A percentile compares a stretch with the other conserved stretches of the same genome.
These are phyloP conservation scores for Coemansia sp. DNA, from an alignment of 192 early-diverging fungal genomes.

Conservation along the genomic window DNA sequence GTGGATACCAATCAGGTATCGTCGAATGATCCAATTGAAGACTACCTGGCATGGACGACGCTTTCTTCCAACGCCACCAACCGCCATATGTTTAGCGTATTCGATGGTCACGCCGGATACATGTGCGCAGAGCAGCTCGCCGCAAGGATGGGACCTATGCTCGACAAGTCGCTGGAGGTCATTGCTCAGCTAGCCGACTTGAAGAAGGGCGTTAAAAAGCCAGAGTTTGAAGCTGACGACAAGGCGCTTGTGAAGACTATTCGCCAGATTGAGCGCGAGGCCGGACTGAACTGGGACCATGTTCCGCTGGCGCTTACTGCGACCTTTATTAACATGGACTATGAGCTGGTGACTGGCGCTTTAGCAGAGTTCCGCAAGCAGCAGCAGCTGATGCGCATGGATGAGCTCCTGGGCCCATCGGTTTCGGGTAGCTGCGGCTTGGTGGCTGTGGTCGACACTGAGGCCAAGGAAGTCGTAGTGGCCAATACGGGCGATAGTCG, in stretches of 20 bases:
- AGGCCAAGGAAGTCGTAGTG: conserved; percentile 21
- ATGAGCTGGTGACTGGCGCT: conserved; percentile 19
- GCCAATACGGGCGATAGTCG: conserved; percentile 40
- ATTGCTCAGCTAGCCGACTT: conserved; percentile 7
- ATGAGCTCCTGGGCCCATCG: conserved; percentile 37
- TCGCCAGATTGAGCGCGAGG: conserved; percentile 19
- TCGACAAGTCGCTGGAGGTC: conserved; percentile 19
- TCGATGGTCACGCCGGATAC: conserved; percentile 38
- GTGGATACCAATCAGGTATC: conserved; percentile 43
- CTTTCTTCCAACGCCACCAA: conserved; percentile 3
- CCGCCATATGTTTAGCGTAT: conserved; percentile 41
- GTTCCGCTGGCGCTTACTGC: conserved; percentile 24
- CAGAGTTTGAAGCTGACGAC: neutral
- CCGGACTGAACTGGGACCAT: conserved; percentile 36
- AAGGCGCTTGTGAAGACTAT: conserved; percentile 15
- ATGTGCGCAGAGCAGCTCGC: conserved; percentile 38
- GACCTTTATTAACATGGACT: conserved; percentile 21
- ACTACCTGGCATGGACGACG: conserved; percentile 36
- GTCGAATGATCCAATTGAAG: conserved; percentile 52
- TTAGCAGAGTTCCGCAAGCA: conserved; percentile 19
- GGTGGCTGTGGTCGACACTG: conserved; percentile 32
- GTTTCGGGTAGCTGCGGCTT: conserved; percentile 36
- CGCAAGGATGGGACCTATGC: conserved; percentile 39
- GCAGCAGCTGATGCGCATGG: conserved; percentile 19
- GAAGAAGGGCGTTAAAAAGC: neutral